A percentile compares a stretch with the other conserved stretches of the same genome.
These are phyloP conservation scores for Cydonia oblonga DNA, from an alignment of 331 rosid species.

Conservation along the genomic window DNA sequence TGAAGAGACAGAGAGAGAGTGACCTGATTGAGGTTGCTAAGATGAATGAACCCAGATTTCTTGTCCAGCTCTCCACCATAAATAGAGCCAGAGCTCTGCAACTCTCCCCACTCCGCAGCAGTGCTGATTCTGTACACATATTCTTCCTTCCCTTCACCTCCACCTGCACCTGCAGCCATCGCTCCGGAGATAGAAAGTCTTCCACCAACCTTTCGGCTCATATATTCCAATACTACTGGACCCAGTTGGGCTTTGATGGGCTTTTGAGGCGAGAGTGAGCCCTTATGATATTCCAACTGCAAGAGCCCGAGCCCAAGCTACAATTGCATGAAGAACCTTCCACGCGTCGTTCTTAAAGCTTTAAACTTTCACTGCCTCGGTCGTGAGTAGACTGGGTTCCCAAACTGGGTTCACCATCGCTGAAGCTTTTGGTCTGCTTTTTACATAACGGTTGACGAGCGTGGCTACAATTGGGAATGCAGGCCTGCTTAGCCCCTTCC, in stretches of 20 bases:
- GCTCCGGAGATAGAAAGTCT: neutral
- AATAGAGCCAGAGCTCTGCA: conserved; percentile 36
- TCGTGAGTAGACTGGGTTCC: neutral
- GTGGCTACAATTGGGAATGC: conserved; percentile 38
- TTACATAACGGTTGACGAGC: neutral
- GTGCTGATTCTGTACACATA: conserved; percentile 66
- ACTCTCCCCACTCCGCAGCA: conserved; percentile 56
- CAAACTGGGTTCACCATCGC: neutral
- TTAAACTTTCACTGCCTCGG: neutral
- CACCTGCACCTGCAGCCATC: conserved; percentile 24
- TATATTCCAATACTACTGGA: neutral
- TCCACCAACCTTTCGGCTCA: too few relatives aligned
- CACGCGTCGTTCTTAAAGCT: neutral
- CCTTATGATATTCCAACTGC: neutral
- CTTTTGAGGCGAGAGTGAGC: neutral
- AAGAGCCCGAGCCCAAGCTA: neutral
- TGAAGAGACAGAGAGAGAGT: neutral
- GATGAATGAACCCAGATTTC: conserved; percentile 66
- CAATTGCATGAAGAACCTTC: neutral
- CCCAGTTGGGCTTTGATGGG: neutral
- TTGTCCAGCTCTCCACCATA: conserved; percentile 61
- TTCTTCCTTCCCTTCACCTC: conserved; percentile 1
- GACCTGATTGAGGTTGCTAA: conserved; percentile 74
- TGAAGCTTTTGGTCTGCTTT: neutral
- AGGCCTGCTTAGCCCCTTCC: conserved; percentile 1